phyloP scores from a whole-genome alignment of 495 filamentous ascomycete species.

The Rhypophila decipiens region DNA sequence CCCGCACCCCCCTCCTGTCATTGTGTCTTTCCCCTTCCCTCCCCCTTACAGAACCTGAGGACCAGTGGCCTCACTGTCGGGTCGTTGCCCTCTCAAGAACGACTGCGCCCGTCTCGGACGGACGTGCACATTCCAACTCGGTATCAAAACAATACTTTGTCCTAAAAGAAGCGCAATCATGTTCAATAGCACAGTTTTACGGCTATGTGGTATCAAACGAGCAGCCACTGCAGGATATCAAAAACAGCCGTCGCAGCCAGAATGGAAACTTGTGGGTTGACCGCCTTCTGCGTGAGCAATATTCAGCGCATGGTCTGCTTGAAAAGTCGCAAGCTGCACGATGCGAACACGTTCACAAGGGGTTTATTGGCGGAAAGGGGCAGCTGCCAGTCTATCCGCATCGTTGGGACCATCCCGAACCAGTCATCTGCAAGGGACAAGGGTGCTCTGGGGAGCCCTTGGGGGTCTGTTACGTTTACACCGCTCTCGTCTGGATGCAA shows the following conservation, averaged over 20 bases:
- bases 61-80: background rate
- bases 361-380: background rate
- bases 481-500: conserved; percentile 1
- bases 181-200: too few relatives aligned
- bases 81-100: too few relatives aligned
- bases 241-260: too few relatives aligned
- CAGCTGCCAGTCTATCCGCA: conserved; percentile 8
- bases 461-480: background rate
- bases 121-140: background rate
- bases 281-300: too few relatives aligned
- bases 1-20: background rate
- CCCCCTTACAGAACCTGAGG: too few relatives aligned
- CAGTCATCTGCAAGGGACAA: conserved; percentile 11
- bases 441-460: too few relatives aligned
- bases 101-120: background rate
- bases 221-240: too few relatives aligned
- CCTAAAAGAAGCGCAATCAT: background rate
- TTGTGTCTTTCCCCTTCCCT: background rate
- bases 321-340: too few relatives aligned
- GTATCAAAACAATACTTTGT: conserved; percentile 2
- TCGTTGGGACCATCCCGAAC: conserved; percentile 9
- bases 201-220: too few relatives aligned
- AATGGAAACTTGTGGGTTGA: too few relatives aligned
- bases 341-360: too few relatives aligned
- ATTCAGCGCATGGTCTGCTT: too few relatives aligned